Evolutionary conservation across 2,329 filamentous ascomycete genomes (phyloP).

Genomic region (Podosphaera xanthii): DNA sequence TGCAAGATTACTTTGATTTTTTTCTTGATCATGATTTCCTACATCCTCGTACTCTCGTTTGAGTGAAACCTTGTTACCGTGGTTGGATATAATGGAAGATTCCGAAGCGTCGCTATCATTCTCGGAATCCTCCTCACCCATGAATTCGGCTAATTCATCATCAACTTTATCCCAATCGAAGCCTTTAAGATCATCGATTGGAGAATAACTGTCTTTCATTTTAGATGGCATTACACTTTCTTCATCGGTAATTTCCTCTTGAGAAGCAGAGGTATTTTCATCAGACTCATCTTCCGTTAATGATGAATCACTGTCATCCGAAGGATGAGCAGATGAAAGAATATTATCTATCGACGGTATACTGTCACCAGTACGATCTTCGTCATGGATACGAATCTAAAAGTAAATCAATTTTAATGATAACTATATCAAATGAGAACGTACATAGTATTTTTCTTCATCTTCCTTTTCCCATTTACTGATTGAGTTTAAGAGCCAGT

Average conservation of each 20-base stretch:
- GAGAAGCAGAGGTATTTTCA: slow-evolving; percentile 11
- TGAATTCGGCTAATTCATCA: slow-evolving; percentile 54
- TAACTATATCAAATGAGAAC: background rate
- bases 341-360: slow-evolving; percentile 15
- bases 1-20: slow-evolving; percentile 23
- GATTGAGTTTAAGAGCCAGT: slow-evolving; percentile 74
- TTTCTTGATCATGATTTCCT: slow-evolving; percentile 23
- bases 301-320: slow-evolving; percentile 22
- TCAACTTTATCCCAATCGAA: slow-evolving; percentile 43
- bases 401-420: slow-evolving; percentile 1
- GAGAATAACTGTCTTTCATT: slow-evolving; percentile 23
- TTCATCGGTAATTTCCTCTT: slow-evolving; percentile 20
- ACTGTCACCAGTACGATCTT: slow-evolving; percentile 24
- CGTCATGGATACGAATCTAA: slow-evolving; percentile 44
- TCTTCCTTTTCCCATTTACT: slow-evolving; percentile 63
- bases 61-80: slow-evolving; percentile 7
- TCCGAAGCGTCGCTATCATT: slow-evolving; percentile 14
- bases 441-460: slow-evolving; percentile 32
- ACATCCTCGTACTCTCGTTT: slow-evolving; percentile 16
- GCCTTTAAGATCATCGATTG: slow-evolving; percentile 30
- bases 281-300: slow-evolving; percentile 20
- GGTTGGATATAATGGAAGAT: background rate
- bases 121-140: slow-evolving; percentile 30
- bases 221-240: slow-evolving; percentile 27
- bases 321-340: slow-evolving; percentile 5